Evolutionary conservation across 345 rosid species (phyloP), one percentile per base, ranked within the genome.

Genomic region (Corymbia maculata): DNA sequence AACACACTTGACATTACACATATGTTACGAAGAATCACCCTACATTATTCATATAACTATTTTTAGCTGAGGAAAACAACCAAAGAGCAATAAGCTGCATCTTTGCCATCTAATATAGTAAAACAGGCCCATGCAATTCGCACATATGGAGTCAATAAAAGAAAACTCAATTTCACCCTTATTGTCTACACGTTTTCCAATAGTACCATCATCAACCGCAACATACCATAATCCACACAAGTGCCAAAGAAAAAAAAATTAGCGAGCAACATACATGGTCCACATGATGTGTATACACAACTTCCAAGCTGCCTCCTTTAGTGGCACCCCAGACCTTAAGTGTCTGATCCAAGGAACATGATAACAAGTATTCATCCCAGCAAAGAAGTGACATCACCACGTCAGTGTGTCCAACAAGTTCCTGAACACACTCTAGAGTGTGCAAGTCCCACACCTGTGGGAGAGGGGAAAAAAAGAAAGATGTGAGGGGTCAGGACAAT

Each of bases 381-480:
- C 61, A 55, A 55, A 55, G 61, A 55, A 55, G 61, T 55, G 61
- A 55, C 26, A 7, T 55, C 61, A 55, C 61, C 26, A 21, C 26
- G 1, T 8, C 61, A 55, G 61, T 55, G 61, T 55, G 61, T 55
- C 26, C 61, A 55, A 21, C 61, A 55, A 55, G 61, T 55, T 55
- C 61, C 61, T 55, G 61, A 55, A 55, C 61, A 55, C 61, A 55
- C 61, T 55, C 61, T 11, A 55, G 26, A 24, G 90, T 92, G n/a
- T 90, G 82, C 47, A 92, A 90, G 87, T 94, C 95, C 98, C 96
- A 95, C 21, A 91, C 93, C 95, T 94, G 88, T 51, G 52, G 61
- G 49, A 2, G 66, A 59, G 42, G 42, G 42, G 66, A 26, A 59
- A 59, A 59, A 3, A 24, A 5, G 12, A 10, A 59, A 59, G 66